phyloP scores from a whole-genome alignment of 202 grass and related monocot genomes.

The Brachypodium distachyon region DNA sequence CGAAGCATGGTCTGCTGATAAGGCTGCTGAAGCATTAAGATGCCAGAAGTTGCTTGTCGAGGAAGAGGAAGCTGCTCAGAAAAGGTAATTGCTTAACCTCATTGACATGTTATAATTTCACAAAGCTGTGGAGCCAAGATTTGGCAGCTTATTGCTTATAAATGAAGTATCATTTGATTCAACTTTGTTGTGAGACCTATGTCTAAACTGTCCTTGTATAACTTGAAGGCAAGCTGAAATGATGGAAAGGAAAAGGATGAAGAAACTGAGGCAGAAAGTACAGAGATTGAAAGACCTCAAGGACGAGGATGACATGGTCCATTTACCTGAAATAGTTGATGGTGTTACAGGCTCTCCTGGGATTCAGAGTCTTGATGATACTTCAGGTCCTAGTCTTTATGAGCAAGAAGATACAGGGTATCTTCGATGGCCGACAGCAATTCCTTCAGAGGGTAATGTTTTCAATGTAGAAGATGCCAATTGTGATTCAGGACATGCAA shows the following conservation, averaged over 20 bases:
- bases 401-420: slow-evolving; percentile 26
- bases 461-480: slow-evolving; percentile 3
- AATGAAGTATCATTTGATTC: not conserved
- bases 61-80: slow-evolving; percentile 96
- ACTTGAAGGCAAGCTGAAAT: slow-evolving; percentile 43
- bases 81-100: slow-evolving; percentile 44
- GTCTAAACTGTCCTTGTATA: slow-evolving; percentile 3
- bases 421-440: not conserved
- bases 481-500: slow-evolving; percentile 13
- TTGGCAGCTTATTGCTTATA: slow-evolving; percentile 4
- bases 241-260: slow-evolving; percentile 57
- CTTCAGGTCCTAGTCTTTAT: slow-evolving; percentile 26
- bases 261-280: slow-evolving; percentile 66
- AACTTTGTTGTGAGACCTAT: not conserved
- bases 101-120: not conserved
- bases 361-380: slow-evolving; percentile 24
- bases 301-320: not conserved
- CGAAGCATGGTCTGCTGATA: slow-evolving; percentile 73
- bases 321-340: slow-evolving; percentile 11
- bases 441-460: not conserved
- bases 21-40: slow-evolving; percentile 79
- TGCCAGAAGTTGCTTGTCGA: slow-evolving; percentile 88
- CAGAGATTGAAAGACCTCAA: slow-evolving; percentile 53
- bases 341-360: slow-evolving; percentile 3
- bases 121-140: not conserved